These are phyloP conservation scores for Rhodotorula graminis DNA, from an alignment of 768 basidiomycete genomes.

Conservation along the genomic window DNA sequence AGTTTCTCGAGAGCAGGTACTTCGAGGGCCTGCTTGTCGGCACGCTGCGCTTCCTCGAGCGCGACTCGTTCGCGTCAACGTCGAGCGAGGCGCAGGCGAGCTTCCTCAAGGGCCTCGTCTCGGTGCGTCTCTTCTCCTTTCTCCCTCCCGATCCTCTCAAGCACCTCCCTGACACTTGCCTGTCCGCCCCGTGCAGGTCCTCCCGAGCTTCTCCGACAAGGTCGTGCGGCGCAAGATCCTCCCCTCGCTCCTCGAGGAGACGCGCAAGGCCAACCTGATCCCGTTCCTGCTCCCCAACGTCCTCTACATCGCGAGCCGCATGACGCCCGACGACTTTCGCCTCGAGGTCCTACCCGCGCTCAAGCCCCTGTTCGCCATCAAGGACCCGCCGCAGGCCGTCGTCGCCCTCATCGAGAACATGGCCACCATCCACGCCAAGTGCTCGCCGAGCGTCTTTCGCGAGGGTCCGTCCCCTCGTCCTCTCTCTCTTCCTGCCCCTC, in stretches of 20 bases:
- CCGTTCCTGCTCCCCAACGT: conserved; percentile 96
- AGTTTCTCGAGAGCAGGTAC: conserved; percentile 60
- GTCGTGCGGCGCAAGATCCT: conserved; percentile 81
- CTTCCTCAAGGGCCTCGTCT: conserved; percentile 82
- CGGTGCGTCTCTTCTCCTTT: neutral
- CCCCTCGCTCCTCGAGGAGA: conserved; percentile 84
- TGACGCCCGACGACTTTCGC: conserved; percentile 73
- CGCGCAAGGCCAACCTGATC: conserved; percentile 80
- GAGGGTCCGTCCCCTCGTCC: conserved; percentile 63
- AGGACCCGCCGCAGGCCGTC: conserved; percentile 97
- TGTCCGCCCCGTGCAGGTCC: conserved; percentile 45
- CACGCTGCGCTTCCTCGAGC: conserved; percentile 90
- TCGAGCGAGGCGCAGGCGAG: conserved; percentile 92
- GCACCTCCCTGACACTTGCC: too few species aligned
- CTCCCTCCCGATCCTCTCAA: too few species aligned
- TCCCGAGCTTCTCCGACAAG: conserved; percentile 81
- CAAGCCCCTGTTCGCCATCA: conserved; percentile 80
- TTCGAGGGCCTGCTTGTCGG: conserved; percentile 94
- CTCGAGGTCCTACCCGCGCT: conserved; percentile 74
- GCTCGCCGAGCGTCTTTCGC: conserved; percentile 74
- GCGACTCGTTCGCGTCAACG: conserved; percentile 90
- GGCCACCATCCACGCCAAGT: conserved; percentile 78
- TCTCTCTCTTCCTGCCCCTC: neutral
- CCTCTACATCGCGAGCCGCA: conserved; percentile 73
- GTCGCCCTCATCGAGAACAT: conserved; percentile 86